phyloP scores from a whole-genome alignment of 2,329 filamentous ascomycete genomes.

The Canariomyces notabilis region DNA sequence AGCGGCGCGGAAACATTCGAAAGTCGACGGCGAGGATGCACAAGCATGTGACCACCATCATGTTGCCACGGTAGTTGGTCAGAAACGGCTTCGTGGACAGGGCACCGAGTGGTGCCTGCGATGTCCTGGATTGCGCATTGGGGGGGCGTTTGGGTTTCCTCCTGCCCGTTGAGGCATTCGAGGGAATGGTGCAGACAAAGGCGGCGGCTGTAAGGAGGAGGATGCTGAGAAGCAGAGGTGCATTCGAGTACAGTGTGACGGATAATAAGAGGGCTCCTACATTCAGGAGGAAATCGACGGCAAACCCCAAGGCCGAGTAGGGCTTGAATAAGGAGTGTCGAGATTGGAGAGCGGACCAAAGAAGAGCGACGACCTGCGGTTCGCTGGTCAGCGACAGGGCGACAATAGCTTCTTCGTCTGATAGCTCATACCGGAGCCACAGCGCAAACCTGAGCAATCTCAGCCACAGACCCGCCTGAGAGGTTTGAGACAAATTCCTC shows the following conservation, averaged over 20 bases:
- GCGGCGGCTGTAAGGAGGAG: slow-evolving; percentile 69
- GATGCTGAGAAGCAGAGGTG: slow-evolving; percentile 66
- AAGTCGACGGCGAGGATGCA: slow-evolving; percentile 98
- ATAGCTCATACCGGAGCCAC: slow-evolving; percentile 68
- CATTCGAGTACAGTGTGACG: slow-evolving; percentile 75
- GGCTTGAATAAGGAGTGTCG: slow-evolving; percentile 78
- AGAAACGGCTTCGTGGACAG: slow-evolving; percentile 87
- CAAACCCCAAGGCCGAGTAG: slow-evolving; percentile 61
- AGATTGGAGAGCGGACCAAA: slow-evolving; percentile 86
- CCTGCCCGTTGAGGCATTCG: slow-evolving; percentile 36
- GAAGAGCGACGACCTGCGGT: slow-evolving; percentile 66
- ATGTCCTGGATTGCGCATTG: slow-evolving; percentile 34
- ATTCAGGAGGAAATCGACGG: slow-evolving; percentile 84
- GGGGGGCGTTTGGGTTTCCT: slow-evolving; percentile 49
- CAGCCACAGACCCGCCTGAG: slow-evolving; percentile 72
- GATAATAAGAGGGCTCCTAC: slow-evolving; percentile 76
- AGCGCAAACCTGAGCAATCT: slow-evolving; percentile 82
- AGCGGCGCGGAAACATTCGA: slow-evolving; percentile 82
- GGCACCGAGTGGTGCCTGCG: slow-evolving; percentile 35
- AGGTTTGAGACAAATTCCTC: slow-evolving; percentile 94
- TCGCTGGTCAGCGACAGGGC: slow-evolving; percentile 12
- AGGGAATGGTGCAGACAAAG: slow-evolving; percentile 53
- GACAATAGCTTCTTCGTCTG: slow-evolving; percentile 2
- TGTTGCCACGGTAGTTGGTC: slow-evolving; percentile 82
- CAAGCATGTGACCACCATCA: slow-evolving; percentile 86